Percentiles rank a stretch among this genome's conserved stretches.
These are phyloP conservation scores for Ophiostoma perfectum DNA, from an alignment of 2,329 filamentous ascomycete species.

Conservation along the genomic window DNA sequence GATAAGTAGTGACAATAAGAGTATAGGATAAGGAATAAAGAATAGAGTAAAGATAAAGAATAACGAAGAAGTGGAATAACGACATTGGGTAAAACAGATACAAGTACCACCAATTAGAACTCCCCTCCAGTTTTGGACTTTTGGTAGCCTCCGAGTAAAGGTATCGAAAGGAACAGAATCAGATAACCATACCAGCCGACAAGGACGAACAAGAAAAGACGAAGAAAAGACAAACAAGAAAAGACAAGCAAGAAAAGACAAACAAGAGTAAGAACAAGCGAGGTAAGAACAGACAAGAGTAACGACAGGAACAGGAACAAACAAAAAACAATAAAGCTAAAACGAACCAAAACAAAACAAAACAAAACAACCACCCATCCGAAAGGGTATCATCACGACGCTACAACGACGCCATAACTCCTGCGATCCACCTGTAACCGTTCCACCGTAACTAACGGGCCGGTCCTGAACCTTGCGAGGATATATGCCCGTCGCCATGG, in stretches of 20 bases:
- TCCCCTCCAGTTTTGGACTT: conserved; percentile 8
- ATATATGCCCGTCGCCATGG: neutral
- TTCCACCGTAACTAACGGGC: conserved; percentile 5
- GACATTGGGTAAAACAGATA: neutral
- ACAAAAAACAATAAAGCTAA: neutral
- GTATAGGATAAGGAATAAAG: neutral
- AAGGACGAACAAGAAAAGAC: neutral
- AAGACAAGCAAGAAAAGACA: neutral
- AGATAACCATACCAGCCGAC: too few relatives aligned
- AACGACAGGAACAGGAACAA: neutral
- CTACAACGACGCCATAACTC: neutral
- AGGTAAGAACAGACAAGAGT: neutral
- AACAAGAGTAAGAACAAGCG: neutral
- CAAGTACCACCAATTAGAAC: conserved; percentile 6
- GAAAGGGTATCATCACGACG: neutral
- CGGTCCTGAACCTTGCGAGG: neutral
- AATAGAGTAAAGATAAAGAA: neutral
- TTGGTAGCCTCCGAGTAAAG: conserved; percentile 6
- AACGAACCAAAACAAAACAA: neutral
- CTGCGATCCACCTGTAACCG: neutral
- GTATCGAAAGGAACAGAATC: neutral
- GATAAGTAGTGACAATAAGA: neutral
- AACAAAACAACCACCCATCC: neutral
- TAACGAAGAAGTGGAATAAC: neutral
- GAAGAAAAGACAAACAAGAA: neutral